These are phyloP conservation scores for Cytospora mali DNA, from an alignment of 2,329 filamentous ascomycete genomes.

Conservation along the genomic window DNA sequence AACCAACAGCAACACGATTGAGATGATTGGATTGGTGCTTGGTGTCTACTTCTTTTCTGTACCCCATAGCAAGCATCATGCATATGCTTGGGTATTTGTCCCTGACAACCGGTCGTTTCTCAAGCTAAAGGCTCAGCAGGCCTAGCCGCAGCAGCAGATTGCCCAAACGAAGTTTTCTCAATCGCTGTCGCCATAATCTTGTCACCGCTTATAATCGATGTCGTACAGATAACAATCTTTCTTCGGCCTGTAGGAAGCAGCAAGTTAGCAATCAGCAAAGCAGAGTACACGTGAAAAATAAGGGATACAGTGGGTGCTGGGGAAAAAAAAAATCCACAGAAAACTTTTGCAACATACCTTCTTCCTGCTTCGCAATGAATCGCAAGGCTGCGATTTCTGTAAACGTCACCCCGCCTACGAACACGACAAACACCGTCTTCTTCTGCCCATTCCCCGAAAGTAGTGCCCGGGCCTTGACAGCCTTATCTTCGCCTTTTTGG, in stretches of 20 bases:
- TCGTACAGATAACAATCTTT: constrained; percentile 90
- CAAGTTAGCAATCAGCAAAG: constrained; percentile 16
- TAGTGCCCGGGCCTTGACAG: constrained; percentile 81
- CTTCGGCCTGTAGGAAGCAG: constrained; percentile 58
- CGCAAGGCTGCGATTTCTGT: constrained; percentile 93
- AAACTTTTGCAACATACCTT: constrained; percentile 56
- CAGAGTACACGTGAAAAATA: not conserved
- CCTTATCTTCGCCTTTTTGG: constrained; percentile 91
- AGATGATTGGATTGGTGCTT: not conserved
- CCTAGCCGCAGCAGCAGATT: constrained; percentile 38
- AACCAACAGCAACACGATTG: not conserved
- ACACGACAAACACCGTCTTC: constrained; percentile 95
- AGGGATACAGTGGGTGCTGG: not conserved
- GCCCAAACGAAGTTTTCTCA: constrained; percentile 67
- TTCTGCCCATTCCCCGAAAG: constrained; percentile 73
- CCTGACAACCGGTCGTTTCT: not conserved
- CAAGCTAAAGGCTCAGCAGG: constrained; percentile 19
- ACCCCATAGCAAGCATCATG: not conserved
- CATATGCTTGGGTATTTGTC: not conserved
- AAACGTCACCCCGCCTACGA: constrained; percentile 94
- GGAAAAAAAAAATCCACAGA: too few relatives aligned
- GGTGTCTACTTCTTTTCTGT: not conserved
- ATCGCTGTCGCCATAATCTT: constrained; percentile 85
- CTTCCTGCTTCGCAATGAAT: constrained; percentile 84
- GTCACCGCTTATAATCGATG: constrained; percentile 86